Conservation (phyloP, 1,139 yeast species). For the Geotrichum restrictum region DNA sequence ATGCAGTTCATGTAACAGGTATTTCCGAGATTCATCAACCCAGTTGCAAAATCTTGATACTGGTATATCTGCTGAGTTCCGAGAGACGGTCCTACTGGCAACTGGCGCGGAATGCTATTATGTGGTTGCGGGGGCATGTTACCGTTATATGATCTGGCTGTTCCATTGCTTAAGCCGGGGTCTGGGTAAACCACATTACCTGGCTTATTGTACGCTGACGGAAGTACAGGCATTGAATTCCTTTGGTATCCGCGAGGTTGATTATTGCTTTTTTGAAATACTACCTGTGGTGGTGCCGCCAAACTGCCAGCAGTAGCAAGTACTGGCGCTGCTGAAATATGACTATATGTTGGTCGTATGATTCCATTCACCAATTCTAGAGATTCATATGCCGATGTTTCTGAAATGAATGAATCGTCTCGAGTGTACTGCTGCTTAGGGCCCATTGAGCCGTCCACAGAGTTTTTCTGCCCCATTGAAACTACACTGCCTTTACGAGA, state of each 20-base stretch:
- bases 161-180: not conserved
- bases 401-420: not conserved
- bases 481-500: conserved; percentile 14
- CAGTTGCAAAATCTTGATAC: conserved; percentile 43
- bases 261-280: not conserved
- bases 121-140: not conserved
- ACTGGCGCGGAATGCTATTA: not conserved
- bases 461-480: not conserved
- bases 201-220: conserved; percentile 1
- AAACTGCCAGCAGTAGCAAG: not conserved
- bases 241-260: conserved; percentile 7
- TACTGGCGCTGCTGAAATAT: conserved; percentile 6
- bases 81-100: not conserved
- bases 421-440: not conserved
- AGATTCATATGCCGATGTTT: not conserved
- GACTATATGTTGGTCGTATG: conserved; percentile 14
- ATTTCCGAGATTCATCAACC: conserved; percentile 79
- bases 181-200: no score
- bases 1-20: conserved; percentile 93
- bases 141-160: not conserved
- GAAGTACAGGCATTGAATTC: conserved; percentile 12
- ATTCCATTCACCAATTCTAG: conserved; percentile 13
- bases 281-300: not conserved
- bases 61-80: conserved; percentile 1
- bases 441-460: conserved; percentile 8